phyloP scores from a whole-genome alignment of 2,329 filamentous ascomycete species.

The Xylariaceae sp. region DNA sequence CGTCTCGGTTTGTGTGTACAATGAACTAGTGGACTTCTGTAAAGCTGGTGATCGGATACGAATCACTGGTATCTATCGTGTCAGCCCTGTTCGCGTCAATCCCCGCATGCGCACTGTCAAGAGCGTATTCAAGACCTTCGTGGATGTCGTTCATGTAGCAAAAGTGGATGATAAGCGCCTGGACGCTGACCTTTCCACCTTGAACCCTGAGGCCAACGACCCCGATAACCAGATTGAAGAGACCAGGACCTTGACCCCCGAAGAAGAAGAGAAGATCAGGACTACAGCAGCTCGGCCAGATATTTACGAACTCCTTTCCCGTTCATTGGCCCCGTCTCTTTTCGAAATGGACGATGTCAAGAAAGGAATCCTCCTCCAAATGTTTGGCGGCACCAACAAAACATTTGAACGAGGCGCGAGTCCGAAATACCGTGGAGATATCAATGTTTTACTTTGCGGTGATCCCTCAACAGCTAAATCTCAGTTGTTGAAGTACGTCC shows the following conservation, averaged over 20 bases:
- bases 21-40: slow-evolving; percentile 95
- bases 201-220: slow-evolving; percentile 72
- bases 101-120: slow-evolving; percentile 89
- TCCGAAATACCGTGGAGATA: slow-evolving; percentile 93
- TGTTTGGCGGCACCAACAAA: slow-evolving; percentile 98
- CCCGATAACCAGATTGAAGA: slow-evolving; percentile 76
- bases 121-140: slow-evolving; percentile 95
- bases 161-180: slow-evolving; percentile 95
- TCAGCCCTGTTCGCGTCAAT: slow-evolving; percentile 89
- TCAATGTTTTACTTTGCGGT: slow-evolving; percentile 94
- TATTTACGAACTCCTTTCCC: slow-evolving; percentile 86
- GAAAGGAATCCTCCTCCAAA: slow-evolving; percentile 92
- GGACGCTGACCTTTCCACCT: slow-evolving; percentile 83
- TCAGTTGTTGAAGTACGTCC: slow-evolving; percentile 88
- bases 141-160: slow-evolving; percentile 92
- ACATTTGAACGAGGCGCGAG: slow-evolving; percentile 94
- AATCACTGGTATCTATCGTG: slow-evolving; percentile 94
- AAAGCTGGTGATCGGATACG: slow-evolving; percentile 96
- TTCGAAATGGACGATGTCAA: slow-evolving; percentile 99
- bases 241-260: slow-evolving; percentile 73
- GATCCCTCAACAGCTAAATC: slow-evolving; percentile 97
- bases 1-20: slow-evolving; percentile 92
- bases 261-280: slow-evolving; percentile 87
- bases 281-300: slow-evolving; percentile 75
- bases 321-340: slow-evolving; percentile 89